These are phyloP conservation scores for Pseudotsuga menziesii DNA, from an alignment of 75 land plant species.

Conservation along the genomic window DNA sequence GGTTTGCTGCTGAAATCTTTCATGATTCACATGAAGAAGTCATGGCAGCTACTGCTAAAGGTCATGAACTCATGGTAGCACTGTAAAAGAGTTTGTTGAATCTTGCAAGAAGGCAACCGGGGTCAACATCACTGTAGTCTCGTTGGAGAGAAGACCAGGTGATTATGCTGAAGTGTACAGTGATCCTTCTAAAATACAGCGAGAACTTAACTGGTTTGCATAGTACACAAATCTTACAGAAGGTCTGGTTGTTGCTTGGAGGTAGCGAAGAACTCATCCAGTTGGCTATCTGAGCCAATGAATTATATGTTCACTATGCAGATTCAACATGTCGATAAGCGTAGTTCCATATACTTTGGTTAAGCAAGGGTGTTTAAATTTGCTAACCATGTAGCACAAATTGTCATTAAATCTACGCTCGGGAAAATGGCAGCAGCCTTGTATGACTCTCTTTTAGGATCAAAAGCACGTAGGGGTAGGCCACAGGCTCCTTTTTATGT, in stretches of 20 bases:
- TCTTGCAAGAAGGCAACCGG: constrained; percentile 39
- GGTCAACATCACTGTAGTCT: constrained; percentile 24
- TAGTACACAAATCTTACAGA: constrained; percentile 20
- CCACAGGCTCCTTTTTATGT: too few relatives aligned
- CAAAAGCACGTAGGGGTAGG: too few relatives aligned
- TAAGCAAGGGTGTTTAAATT: too few relatives aligned
- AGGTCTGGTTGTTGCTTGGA: constrained; percentile 20
- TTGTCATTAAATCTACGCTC: too few relatives aligned
- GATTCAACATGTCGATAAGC: not conserved
- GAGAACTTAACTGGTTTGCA: constrained; percentile 27
- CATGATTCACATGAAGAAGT: too few relatives aligned
- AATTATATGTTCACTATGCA: not conserved
- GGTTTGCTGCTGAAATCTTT: too few relatives aligned
- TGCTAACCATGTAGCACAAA: too few relatives aligned
- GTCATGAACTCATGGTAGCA: too few relatives aligned
- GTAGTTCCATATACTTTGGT: not conserved
- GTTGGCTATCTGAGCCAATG: constrained; percentile 15
- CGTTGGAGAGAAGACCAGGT: constrained; percentile 38
- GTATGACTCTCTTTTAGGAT: too few relatives aligned
- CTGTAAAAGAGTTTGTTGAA: constrained; percentile 43
- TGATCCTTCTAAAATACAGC: constrained; percentile 22
- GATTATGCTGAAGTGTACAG: constrained; percentile 34
- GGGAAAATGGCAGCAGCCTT: too few relatives aligned
- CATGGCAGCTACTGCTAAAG: too few relatives aligned
- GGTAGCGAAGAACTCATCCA: constrained; percentile 18